These are phyloP conservation scores for Cytospora chrysosperma DNA, from an alignment of 2,329 filamentous ascomycete species.

Conservation along the genomic window DNA sequence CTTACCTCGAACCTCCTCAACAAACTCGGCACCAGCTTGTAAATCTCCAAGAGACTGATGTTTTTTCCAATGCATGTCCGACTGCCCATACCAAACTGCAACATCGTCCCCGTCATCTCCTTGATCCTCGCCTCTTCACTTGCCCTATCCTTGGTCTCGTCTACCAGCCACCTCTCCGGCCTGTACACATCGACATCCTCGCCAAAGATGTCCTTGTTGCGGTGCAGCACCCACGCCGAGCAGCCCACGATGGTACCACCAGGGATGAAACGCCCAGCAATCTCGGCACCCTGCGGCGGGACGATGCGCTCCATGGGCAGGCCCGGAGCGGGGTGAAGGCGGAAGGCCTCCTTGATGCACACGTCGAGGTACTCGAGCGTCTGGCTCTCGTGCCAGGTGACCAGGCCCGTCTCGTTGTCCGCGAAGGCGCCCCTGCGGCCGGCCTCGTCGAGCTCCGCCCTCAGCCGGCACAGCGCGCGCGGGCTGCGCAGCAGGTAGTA, in stretches of 20 bases:
- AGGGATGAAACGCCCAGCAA: slow-evolving; percentile 60
- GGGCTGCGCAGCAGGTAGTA: slow-evolving; percentile 30
- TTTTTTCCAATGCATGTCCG: slow-evolving; percentile 71
- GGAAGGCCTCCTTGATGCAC: slow-evolving; percentile 24
- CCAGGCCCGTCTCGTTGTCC: slow-evolving; percentile 50
- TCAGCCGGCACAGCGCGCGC: slow-evolving; percentile 26
- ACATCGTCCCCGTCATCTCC: slow-evolving; percentile 68
- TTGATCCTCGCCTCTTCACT: slow-evolving; percentile 54
- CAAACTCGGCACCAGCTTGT: slow-evolving; percentile 61
- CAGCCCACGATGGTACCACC: slow-evolving; percentile 74
- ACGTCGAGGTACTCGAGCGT: slow-evolving; percentile 74
- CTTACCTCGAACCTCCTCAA: slow-evolving; percentile 63
- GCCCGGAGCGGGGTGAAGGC: slow-evolving; percentile 60
- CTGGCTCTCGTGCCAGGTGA: slow-evolving; percentile 67
- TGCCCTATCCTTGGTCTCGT: slow-evolving; percentile 48
- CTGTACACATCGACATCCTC: slow-evolving; percentile 63
- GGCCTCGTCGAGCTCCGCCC: slow-evolving; percentile 36
- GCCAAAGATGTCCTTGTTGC: slow-evolving; percentile 65
- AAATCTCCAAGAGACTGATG: slow-evolving; percentile 61
- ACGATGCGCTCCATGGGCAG: slow-evolving; percentile 70
- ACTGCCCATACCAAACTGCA: slow-evolving; percentile 71
- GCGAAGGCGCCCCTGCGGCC: slow-evolving; percentile 12
- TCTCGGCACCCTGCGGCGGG: slow-evolving; percentile 67
- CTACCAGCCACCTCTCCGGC: slow-evolving; percentile 65
- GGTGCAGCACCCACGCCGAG: slow-evolving; percentile 73